A percentile compares a stretch with the other conserved stretches of the same genome.
Conservation (phyloP, 2,329 filamentous ascomycete genomes). For the Fusarium anthophilum region DNA sequence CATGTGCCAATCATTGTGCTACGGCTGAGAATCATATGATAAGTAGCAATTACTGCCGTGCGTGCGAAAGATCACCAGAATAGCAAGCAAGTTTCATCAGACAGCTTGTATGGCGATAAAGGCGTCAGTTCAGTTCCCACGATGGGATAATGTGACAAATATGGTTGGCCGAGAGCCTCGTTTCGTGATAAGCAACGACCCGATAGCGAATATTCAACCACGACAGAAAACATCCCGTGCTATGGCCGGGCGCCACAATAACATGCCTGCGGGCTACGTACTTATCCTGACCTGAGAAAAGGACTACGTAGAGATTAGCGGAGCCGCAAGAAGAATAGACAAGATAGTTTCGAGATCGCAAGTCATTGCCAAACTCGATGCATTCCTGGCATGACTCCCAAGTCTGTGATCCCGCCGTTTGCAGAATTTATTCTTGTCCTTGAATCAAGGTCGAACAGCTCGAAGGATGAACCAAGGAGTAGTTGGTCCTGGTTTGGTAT, state of each 20-base stretch:
- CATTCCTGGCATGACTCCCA: conserved; percentile 3
- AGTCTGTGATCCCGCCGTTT: background rate
- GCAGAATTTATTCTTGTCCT: background rate
- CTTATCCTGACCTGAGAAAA: conserved; percentile 6
- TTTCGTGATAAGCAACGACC: conserved; percentile 21
- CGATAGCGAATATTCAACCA: conserved; percentile 17
- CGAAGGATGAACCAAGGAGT: background rate
- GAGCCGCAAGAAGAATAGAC: conserved; percentile 10
- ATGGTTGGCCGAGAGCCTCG: conserved; percentile 7
- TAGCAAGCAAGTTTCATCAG: background rate
- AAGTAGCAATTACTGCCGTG: background rate
- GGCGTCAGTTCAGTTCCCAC: background rate
- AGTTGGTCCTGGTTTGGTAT: background rate
- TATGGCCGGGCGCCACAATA: conserved; percentile 16
- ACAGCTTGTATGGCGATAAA: background rate
- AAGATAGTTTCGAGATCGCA: background rate
- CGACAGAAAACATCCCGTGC: conserved; percentile 2
- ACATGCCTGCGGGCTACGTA: background rate
- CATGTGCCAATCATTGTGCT: background rate
- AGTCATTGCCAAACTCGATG: background rate
- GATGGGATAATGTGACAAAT: conserved; percentile 2
- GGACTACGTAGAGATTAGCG: conserved; percentile 1
- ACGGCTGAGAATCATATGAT: conserved; percentile 21
- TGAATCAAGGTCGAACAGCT: background rate
- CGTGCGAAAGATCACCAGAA: background rate